A percentile compares a stretch with the other conserved stretches of the same genome.
Conservation (phyloP, 2,329 filamentous ascomycete species). For the Hansfordia pulvinata region DNA sequence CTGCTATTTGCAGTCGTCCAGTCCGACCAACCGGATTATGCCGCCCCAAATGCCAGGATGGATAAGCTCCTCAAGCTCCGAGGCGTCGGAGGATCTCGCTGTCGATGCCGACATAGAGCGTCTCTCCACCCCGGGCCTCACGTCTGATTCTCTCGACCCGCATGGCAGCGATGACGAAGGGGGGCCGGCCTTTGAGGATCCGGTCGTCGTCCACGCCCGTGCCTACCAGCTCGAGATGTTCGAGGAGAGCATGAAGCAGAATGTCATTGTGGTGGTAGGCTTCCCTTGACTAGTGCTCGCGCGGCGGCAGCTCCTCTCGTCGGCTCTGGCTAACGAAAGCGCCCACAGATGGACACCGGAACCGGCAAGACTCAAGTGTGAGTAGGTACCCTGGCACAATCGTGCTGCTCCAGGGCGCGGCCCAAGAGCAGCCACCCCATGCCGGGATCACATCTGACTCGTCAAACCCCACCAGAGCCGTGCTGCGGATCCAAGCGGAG, state of each 20-base stretch:
- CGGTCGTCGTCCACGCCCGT: constrained; percentile 27
- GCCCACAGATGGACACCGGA: constrained; percentile 57
- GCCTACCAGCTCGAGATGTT: constrained; percentile 70
- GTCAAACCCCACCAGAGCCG: constrained; percentile 40
- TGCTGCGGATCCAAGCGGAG: constrained; percentile 53
- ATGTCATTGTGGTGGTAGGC: constrained; percentile 58
- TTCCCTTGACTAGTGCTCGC: constrained; percentile 4
- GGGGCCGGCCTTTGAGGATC: constrained; percentile 5
- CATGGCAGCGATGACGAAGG: constrained; percentile 2
- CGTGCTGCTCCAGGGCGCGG: neutral
- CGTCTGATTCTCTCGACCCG: neutral
- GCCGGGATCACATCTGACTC: constrained; percentile 7
- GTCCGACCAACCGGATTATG: too few species aligned
- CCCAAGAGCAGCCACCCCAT: neutral
- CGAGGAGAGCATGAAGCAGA: constrained; percentile 50
- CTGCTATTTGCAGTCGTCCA: too few species aligned
- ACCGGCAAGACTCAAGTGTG: constrained; percentile 71
- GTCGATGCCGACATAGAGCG: too few species aligned
- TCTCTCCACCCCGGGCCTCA: neutral
- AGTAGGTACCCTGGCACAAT: too few species aligned
- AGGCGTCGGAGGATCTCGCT: too few species aligned
- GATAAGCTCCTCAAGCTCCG: too few species aligned
- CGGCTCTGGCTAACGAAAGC: constrained; percentile 1
- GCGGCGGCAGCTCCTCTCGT: neutral
- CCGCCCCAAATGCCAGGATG: too few species aligned